Percentiles rank a stretch among this genome's conserved stretches.
These are phyloP conservation scores for Colletotrichum chrysophilum DNA, from an alignment of 2,329 filamentous ascomycete genomes.

Conservation along the genomic window DNA sequence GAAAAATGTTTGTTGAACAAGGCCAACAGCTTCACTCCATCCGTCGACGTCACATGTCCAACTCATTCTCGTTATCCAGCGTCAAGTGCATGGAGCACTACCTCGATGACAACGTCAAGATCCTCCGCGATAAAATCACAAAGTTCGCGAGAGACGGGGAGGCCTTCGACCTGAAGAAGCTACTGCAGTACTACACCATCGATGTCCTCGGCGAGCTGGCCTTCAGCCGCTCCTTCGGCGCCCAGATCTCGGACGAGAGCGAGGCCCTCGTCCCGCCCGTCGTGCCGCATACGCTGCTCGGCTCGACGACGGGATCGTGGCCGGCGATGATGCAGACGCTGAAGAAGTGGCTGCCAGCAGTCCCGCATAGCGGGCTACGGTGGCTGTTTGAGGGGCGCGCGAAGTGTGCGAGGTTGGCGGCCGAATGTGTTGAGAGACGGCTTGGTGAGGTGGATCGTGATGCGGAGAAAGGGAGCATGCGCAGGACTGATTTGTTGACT, in stretches of 20 bases:
- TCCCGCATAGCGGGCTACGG: conserved; percentile 26
- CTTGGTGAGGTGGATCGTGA: conserved; percentile 1
- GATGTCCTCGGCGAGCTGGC: conserved; percentile 33
- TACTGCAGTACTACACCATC: conserved; percentile 29
- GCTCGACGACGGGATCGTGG: conserved; percentile 32
- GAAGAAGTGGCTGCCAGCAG: conserved; percentile 28
- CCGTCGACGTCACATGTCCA: neutral
- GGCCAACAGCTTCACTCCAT: neutral
- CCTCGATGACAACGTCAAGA: conserved; percentile 33
- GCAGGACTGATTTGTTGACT: conserved; percentile 37
- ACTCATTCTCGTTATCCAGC: conserved; percentile 6
- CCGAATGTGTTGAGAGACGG: conserved; percentile 23
- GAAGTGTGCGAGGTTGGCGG: conserved; percentile 20
- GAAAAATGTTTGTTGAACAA: accelerated
- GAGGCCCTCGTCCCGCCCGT: conserved; percentile 34
- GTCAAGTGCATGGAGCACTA: conserved; percentile 40
- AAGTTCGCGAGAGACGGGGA: conserved; percentile 3
- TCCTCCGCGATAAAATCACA: conserved; percentile 28
- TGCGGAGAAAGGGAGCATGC: neutral
- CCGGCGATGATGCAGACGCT: conserved; percentile 27
- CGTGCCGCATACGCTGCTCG: conserved; percentile 35
- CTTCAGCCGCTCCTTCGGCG: conserved; percentile 35
- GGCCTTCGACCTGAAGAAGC: conserved; percentile 34
- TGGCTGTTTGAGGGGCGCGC: conserved; percentile 27
- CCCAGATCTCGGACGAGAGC: conserved; percentile 30